Conservation (phyloP, 106 monocot species). For the Dendrobium officinale region DNA sequence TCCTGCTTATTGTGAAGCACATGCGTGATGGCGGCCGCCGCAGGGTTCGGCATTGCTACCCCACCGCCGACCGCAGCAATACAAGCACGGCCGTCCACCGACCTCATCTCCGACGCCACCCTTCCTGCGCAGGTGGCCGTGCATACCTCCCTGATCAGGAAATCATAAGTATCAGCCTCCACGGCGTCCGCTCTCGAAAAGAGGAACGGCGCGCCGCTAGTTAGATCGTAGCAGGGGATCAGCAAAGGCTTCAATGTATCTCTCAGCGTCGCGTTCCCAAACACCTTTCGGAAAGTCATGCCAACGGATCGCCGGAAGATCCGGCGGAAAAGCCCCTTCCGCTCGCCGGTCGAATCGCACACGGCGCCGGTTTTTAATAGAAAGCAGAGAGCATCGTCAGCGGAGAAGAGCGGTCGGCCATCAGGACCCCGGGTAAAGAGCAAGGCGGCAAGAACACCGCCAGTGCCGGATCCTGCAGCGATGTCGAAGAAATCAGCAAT, state of each 20-base stretch:
- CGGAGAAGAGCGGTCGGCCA: conserved; percentile 15
- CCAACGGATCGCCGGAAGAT: not conserved
- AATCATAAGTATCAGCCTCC: conserved; percentile 54
- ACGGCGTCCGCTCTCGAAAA: conserved; percentile 78
- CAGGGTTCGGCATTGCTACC: conserved; percentile 44
- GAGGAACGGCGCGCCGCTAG: conserved; percentile 55
- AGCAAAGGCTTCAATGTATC: conserved; percentile 69
- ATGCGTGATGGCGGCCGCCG: conserved; percentile 60
- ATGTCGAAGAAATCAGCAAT: conserved; percentile 68
- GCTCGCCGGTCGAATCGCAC: not conserved
- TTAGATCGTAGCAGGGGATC: conserved; percentile 65
- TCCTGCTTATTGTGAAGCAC: conserved; percentile 73
- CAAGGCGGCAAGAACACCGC: conserved; percentile 52
- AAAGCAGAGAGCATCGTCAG: conserved; percentile 27
- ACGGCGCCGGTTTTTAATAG: conserved; percentile 13
- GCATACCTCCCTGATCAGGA: conserved; percentile 48
- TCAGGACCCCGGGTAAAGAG: conserved; percentile 47
- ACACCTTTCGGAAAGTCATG: conserved; percentile 12
- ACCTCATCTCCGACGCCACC: conserved; percentile 10
- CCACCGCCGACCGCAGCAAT: conserved; percentile 40
- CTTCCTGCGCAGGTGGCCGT: conserved; percentile 31
- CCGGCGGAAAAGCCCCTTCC: conserved; percentile 11
- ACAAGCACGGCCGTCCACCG: conserved; percentile 31
- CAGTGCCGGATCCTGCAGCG: conserved; percentile 69
- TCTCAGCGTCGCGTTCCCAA: conserved; percentile 43